These are phyloP conservation scores for Chondrostereum purpureum DNA, from an alignment of 1,284 basidiomycete genomes.

Conservation along the genomic window DNA sequence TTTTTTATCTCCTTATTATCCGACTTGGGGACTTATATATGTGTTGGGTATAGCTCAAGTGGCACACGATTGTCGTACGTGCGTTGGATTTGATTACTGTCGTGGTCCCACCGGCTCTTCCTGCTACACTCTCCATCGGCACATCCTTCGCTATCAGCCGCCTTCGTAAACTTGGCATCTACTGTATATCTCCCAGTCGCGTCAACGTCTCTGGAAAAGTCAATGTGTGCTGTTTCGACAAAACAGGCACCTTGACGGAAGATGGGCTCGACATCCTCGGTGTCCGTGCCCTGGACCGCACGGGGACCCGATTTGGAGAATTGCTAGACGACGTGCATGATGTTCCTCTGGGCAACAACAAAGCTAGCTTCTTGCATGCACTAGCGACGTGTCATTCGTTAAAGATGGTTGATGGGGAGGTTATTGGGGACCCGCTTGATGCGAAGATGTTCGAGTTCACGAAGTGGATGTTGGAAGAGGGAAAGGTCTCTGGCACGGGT, in stretches of 20 bases:
- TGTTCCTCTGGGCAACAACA: slow-evolving; percentile 73
- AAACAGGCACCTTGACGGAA: slow-evolving; percentile 97
- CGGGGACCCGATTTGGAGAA: slow-evolving; percentile 80
- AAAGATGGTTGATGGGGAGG: slow-evolving; percentile 84
- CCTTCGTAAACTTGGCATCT: slow-evolving; percentile 85
- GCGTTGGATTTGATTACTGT: slow-evolving; percentile 97
- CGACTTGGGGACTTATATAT: background rate
- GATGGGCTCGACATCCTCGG: slow-evolving; percentile 97
- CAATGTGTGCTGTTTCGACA: slow-evolving; percentile 99
- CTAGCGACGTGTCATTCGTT: slow-evolving; percentile 95
- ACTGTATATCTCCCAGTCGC: slow-evolving; percentile 94
- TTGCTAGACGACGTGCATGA: slow-evolving; percentile 85
- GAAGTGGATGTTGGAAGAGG: slow-evolving; percentile 94
- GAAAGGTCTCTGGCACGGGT: slow-evolving; percentile 61
- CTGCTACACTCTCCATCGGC: slow-evolving; percentile 95
- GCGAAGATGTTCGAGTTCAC: slow-evolving; percentile 98
- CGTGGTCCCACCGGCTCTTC: slow-evolving; percentile 95
- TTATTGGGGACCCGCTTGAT: slow-evolving; percentile 94
- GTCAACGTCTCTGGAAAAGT: slow-evolving; percentile 97
- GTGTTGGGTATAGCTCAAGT: slow-evolving; percentile 54
- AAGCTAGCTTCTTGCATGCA: slow-evolving; percentile 85
- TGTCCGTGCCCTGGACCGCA: slow-evolving; percentile 76
- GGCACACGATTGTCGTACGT: slow-evolving; percentile 88
- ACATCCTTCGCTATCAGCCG: slow-evolving; percentile 93
- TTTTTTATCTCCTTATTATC: slow-evolving; percentile 11